A percentile compares a stretch with the other conserved stretches of the same genome.
These are phyloP conservation scores for Coemansia sp. DNA, from an alignment of 192 early-diverging fungal species.

Conservation along the genomic window DNA sequence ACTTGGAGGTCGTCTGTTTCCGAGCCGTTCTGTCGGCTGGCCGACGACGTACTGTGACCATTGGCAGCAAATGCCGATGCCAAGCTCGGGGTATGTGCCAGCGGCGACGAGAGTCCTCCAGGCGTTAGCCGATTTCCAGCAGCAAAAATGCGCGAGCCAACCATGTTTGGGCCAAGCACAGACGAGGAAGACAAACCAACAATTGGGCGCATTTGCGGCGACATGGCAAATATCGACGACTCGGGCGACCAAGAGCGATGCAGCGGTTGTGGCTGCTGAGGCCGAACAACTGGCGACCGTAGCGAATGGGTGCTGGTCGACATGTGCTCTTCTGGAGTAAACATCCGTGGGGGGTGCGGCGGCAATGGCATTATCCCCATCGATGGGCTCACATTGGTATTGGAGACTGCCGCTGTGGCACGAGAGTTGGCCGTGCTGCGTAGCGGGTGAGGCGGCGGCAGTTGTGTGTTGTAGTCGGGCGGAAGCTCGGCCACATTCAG, in stretches of 20 bases:
- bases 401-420: conserved; percentile 14
- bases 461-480: conserved; percentile 55
- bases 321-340: conserved; percentile 39
- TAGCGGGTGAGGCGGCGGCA: conserved; percentile 49
- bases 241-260: conserved; percentile 37
- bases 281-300: background rate
- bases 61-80: background rate
- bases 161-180: conserved; percentile 24
- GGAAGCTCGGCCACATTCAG: conserved; percentile 28
- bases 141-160: conserved; percentile 20
- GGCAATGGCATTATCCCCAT: conserved; percentile 9
- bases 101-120: conserved; percentile 8
- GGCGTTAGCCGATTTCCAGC: conserved; percentile 12
- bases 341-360: conserved; percentile 37
- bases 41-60: background rate
- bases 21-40: conserved; percentile 6
- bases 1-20: conserved; percentile 41
- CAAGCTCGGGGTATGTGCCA: conserved; percentile 10
- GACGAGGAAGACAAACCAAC: conserved; percentile 34
- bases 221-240: conserved; percentile 12
- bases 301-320: background rate
- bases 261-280: conserved; percentile 14
- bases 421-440: conserved; percentile 40
- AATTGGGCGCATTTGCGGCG: conserved; percentile 44
- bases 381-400: conserved; percentile 31